Percentiles rank a stretch among this genome's conserved stretches.
These are phyloP conservation scores for Hymenoscyphus occultus DNA, from an alignment of 2,329 filamentous ascomycete genomes.

Conservation along the genomic window DNA sequence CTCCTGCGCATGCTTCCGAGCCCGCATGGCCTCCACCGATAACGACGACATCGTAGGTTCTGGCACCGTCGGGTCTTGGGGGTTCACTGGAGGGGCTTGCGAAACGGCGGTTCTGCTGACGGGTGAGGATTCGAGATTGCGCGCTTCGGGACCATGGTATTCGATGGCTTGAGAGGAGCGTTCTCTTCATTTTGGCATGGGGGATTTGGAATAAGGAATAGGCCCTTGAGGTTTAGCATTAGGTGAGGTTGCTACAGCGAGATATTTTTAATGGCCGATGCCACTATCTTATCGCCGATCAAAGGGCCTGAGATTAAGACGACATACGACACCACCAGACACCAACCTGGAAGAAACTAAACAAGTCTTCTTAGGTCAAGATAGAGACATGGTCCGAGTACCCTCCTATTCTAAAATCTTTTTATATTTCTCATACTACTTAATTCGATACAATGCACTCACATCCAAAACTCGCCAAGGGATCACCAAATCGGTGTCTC, in stretches of 20 bases:
- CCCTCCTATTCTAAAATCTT: no score
- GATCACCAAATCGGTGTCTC: no score
- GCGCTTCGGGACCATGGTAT: conserved; percentile 11
- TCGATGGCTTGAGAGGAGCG: conserved; percentile 15
- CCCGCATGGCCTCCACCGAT: conserved; percentile 96
- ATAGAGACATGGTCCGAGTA: no score
- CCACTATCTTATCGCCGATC: not conserved
- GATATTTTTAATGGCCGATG: not conserved
- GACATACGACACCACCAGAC: no score
- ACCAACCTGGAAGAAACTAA: no score
- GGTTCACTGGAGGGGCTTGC: conserved; percentile 21
- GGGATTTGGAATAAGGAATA: not conserved
- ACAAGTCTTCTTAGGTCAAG: no score
- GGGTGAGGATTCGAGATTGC: conserved; percentile 12
- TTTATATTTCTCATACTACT: no score
- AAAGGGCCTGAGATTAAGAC: not conserved
- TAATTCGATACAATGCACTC: no score
- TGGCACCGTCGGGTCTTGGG: conserved; percentile 12
- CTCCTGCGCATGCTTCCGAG: conserved; percentile 87
- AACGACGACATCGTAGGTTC: conserved; percentile 80
- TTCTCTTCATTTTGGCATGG: conserved; percentile 32
- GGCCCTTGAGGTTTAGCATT: not conserved
- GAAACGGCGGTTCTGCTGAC: conserved; percentile 23
- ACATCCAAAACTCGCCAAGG: no score
- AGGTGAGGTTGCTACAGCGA: not conserved